Percentiles rank a stretch among this genome's conserved stretches.
These are phyloP conservation scores for Botryotinia calthae DNA, from an alignment of 2,329 filamentous ascomycete species.

Conservation along the genomic window DNA sequence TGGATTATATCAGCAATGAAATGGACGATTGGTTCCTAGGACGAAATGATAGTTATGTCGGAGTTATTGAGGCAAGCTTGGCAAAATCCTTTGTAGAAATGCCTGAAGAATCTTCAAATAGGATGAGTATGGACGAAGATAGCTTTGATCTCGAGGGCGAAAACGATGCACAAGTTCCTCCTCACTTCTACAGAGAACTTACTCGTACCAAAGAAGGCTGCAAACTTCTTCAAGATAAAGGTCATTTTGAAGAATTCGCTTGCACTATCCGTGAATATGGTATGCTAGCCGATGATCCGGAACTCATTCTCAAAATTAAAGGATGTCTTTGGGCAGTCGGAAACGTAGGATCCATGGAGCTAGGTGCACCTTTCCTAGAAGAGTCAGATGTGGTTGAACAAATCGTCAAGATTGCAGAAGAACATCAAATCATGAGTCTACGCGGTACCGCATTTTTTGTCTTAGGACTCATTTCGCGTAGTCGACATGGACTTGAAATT, in stretches of 20 bases:
- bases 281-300: constrained; percentile 78
- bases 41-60: constrained; percentile 93
- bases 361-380: constrained; percentile 91
- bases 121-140: constrained; percentile 43
- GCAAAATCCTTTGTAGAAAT: constrained; percentile 70
- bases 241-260: constrained; percentile 93
- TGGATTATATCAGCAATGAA: constrained; percentile 98
- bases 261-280: constrained; percentile 84
- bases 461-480: constrained; percentile 85
- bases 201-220: constrained; percentile 92
- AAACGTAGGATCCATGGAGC: constrained; percentile 97
- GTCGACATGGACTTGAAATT: constrained; percentile 88
- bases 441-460: constrained; percentile 97
- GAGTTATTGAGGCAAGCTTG: constrained; percentile 91
- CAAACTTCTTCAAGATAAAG: constrained; percentile 83
- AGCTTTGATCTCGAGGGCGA: constrained; percentile 45
- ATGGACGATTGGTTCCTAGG: constrained; percentile 99
- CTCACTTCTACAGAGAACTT: constrained; percentile 95
- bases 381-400: constrained; percentile 82
- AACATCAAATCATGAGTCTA: constrained; percentile 85
- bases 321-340: constrained; percentile 97
- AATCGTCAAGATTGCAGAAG: constrained; percentile 85
- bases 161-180: constrained; percentile 62
- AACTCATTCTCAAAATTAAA: constrained; percentile 89
- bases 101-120: constrained; percentile 42